Evolutionary conservation across 176 grass and related monocot species (phyloP).

Genomic region (Aegilops tauschii): DNA sequence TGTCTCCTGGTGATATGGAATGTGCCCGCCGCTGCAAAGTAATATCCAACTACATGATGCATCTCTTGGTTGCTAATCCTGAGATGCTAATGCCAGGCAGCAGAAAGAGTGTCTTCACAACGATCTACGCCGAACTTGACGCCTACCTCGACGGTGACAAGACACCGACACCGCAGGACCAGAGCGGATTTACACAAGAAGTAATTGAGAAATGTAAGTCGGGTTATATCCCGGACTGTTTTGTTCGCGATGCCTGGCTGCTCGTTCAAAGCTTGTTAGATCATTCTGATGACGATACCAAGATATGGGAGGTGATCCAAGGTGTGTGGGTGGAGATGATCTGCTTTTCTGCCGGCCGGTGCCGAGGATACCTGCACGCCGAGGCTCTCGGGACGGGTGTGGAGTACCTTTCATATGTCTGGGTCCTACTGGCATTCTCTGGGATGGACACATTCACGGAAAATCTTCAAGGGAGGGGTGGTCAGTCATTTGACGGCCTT

Average conservation of each 20-base stretch:
- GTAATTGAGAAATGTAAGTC: neutral
- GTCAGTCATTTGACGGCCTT: neutral
- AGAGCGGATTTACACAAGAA: neutral
- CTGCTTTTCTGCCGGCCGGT: too few relatives aligned
- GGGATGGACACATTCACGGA: neutral
- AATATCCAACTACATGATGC: neutral
- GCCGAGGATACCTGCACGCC: too few relatives aligned
- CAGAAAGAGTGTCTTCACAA: neutral
- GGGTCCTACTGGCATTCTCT: too few relatives aligned
- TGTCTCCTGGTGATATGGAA: neutral
- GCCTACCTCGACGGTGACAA: neutral
- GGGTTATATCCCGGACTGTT: neutral
- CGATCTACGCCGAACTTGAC: neutral
- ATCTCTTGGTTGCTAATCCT: neutral
- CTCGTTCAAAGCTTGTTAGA: neutral
- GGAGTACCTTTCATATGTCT: too few relatives aligned
- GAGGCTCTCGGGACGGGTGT: too few relatives aligned
- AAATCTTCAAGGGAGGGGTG: neutral
- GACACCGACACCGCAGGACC: neutral
- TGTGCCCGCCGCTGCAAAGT: neutral
- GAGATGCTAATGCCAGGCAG: neutral
- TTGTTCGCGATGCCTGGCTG: neutral
- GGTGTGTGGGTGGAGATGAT: neutral
- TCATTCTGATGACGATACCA: too few relatives aligned
- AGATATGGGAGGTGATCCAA: neutral